A percentile compares a stretch with the other conserved stretches of the same genome.
Evolutionary conservation across 2,329 filamentous ascomycete species (phyloP).

Genomic region (Hymenoscyphus scutula): DNA sequence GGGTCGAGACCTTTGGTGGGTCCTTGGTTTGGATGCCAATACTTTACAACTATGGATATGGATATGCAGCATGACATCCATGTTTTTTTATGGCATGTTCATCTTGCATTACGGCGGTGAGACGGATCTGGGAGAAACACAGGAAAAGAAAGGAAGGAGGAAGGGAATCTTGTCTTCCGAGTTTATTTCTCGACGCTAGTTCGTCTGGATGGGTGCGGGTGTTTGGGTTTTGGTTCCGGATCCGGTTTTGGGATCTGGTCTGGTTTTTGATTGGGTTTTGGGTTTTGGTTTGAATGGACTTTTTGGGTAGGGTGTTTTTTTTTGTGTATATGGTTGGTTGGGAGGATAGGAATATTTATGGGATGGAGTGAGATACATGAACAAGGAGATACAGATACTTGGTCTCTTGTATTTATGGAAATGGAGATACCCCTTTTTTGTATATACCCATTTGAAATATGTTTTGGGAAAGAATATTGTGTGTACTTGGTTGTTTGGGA

Average conservation of each 20-base stretch:
- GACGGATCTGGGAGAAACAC: not conserved
- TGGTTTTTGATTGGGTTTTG: not conserved
- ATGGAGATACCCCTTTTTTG: not conserved
- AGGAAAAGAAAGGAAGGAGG: not conserved
- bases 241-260: not conserved
- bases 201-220: not conserved
- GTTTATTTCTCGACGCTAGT: not conserved
- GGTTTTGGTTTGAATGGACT: not conserved
- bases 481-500: too few relatives aligned
- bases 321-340: too few relatives aligned
- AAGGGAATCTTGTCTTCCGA: not conserved
- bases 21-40: too few relatives aligned
- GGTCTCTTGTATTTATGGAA: not conserved
- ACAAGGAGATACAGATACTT: conserved; percentile 3
- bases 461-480: too few relatives aligned
- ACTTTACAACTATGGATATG: too few relatives aligned
- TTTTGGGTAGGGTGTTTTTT: too few relatives aligned
- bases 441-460: not conserved
- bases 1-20: too few relatives aligned
- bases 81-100: not conserved
- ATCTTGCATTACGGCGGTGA: not conserved
- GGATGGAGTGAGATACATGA: not conserved
- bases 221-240: not conserved
- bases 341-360: too few relatives aligned
- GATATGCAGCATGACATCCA: not conserved